Base-by-base conservation (phyloP, 2,329 filamentous ascomycete genomes). In the Cladophialophora carrionii region DNA sequence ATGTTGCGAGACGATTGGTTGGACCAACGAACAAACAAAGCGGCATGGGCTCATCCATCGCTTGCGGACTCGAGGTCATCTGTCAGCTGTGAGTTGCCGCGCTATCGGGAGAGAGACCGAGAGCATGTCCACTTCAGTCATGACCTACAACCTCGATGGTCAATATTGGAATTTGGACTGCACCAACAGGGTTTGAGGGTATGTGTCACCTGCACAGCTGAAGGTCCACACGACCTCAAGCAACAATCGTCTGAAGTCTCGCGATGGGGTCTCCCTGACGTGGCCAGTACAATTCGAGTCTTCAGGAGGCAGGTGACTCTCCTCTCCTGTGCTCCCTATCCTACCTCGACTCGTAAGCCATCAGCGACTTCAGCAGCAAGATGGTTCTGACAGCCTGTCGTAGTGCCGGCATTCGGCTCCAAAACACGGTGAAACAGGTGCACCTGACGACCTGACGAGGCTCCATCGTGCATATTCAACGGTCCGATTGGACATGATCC, bases 391-490 rank as follows among this genome's bases (percentile, higher is more conserved):
- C 43, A 43, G n/a, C 12, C 14, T 6, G n/a, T n/a, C 7, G 37
- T 17, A 41, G 24, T 53, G 41, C 37, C 37, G 51, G 41, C 43
- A 49, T 61, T 57, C 41, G 49, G 62, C 51, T 51, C 26, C n/a
- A 46, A 51, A 26, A 52, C 29, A 48, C 24, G 10, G 14, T 29
- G 20, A 49, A 22, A 49, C 32, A 17, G n/a, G 12, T 32, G 34
- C 41, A 51, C 17, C 52, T 29, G 51, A 49, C 22, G 22, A 12
- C 46, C 22, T 54, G 57, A 64, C 61, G 37, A 67, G 65, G 65
- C 65, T 67, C 43, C 51, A 61, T 64, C 65, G n/a, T 64, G 65
- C 65, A 67, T 64, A 48, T 17, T 54, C 24, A 24, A 24, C 20
- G 34, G 31, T 26, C 12, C 51, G 46, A 67, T 67, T 67, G 61